phyloP scores from a whole-genome alignment of 148 eudicot genomes.

The Spergularia marina region DNA sequence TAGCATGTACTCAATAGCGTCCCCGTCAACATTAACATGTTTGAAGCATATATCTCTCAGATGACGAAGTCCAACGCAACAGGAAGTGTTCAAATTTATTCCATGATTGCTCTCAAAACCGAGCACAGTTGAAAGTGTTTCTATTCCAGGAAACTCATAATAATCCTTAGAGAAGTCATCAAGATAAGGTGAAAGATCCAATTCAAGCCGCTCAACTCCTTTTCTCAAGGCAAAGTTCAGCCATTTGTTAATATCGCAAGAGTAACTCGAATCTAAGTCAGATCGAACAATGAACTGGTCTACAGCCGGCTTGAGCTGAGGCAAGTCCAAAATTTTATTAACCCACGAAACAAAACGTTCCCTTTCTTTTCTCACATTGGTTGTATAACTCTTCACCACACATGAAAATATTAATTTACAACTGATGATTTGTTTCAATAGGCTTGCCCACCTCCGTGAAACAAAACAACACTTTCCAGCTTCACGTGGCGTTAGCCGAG shows the following conservation, averaged over 20 bases:
- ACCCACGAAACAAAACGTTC: background rate
- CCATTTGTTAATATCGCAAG: background rate
- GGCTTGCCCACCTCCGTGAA: conserved; percentile 7
- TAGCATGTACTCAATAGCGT: background rate
- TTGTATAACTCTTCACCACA: background rate
- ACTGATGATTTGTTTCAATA: background rate
- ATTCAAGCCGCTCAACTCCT: background rate
- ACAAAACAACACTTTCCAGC: background rate
- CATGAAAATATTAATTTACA: background rate
- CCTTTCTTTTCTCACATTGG: background rate
- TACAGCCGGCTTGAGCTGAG: background rate
- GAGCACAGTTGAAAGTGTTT: background rate
- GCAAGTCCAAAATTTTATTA: background rate
- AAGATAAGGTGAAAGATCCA: background rate
- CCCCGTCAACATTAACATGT: background rate
- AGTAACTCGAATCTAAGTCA: background rate
- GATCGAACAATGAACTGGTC: background rate
- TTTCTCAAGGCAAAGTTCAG: background rate
- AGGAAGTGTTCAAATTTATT: too few relatives aligned
- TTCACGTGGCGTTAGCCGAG: conserved; percentile 2
- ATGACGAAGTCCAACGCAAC: background rate
- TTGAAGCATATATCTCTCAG: background rate
- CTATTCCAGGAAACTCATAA: background rate
- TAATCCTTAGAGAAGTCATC: background rate
- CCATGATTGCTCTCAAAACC: background rate